Evolutionary conservation across 495 filamentous ascomycete genomes (phyloP).

Genomic region (Hyaloscypha hepaticicola): DNA sequence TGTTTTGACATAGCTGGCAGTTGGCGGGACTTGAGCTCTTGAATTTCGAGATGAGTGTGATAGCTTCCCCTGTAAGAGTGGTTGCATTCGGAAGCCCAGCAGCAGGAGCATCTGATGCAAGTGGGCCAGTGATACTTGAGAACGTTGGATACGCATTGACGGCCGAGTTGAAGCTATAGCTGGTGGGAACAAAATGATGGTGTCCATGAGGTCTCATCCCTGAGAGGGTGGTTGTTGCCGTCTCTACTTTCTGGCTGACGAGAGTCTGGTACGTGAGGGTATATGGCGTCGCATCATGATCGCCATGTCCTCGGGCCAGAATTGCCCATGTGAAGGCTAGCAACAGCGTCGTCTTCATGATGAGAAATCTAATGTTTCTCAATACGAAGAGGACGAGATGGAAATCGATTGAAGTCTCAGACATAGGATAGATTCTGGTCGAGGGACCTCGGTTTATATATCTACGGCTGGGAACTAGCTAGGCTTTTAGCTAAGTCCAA

Average conservation of each 20-base stretch:
- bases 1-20: background rate
- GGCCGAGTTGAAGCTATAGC: background rate
- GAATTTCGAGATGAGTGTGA: background rate
- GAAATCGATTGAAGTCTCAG: background rate
- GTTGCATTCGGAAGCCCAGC: slow-evolving; percentile 1
- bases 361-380: background rate
- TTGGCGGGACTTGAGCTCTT: background rate
- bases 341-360: background rate
- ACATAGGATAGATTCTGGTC: too few relatives aligned
- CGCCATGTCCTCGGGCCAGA: background rate
- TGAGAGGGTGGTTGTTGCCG: background rate
- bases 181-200: background rate
- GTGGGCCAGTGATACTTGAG: background rate
- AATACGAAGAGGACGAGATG: background rate
- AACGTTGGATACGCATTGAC: background rate
- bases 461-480: background rate
- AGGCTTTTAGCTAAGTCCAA: background rate
- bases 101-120: background rate
- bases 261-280: background rate
- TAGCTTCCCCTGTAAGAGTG: background rate
- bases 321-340: background rate
- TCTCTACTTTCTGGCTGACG: background rate
- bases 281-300: background rate
- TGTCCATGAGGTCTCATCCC: background rate
- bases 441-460: background rate